A percentile compares a stretch with the other conserved stretches of the same genome.
phyloP scores from a whole-genome alignment of 2,329 filamentous ascomycete genomes.

The Tolypocladium pustulatum region DNA sequence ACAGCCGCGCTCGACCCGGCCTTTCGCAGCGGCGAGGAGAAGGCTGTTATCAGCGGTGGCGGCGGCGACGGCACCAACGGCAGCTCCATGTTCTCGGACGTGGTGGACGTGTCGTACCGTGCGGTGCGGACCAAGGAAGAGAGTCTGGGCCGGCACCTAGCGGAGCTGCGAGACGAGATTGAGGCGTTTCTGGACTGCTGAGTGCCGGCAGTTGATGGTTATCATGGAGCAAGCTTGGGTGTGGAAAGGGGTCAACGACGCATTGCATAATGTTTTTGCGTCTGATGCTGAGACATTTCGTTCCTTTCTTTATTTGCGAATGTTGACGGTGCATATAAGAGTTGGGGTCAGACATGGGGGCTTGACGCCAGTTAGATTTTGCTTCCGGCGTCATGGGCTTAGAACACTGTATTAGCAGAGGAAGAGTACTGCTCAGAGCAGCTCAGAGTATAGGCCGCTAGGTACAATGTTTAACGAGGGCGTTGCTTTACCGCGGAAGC shows the following conservation, averaged over 20 bases:
- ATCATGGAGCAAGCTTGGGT: background rate
- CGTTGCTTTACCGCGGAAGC: background rate
- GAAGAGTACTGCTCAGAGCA: too few relatives aligned
- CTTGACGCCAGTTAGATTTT: background rate
- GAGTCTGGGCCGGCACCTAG: slow-evolving; percentile 19
- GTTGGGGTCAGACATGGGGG: background rate
- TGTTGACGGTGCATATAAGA: background rate
- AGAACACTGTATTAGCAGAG: background rate
- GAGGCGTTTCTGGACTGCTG: slow-evolving; percentile 17
- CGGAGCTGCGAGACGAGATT: slow-evolving; percentile 21
- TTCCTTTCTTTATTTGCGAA: background rate
- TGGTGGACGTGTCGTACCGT: slow-evolving; percentile 19
- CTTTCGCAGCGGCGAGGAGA: slow-evolving; percentile 5
- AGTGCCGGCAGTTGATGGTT: background rate
- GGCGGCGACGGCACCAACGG: slow-evolving; percentile 6
- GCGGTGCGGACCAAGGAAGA: slow-evolving; percentile 23
- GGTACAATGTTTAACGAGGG: background rate
- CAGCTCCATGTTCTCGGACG: slow-evolving; percentile 20
- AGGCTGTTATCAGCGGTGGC: background rate
- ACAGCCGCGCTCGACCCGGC: slow-evolving; percentile 17
- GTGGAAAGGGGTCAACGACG: background rate
- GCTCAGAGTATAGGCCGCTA: too few relatives aligned
- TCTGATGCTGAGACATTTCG: background rate
- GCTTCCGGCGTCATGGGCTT: background rate
- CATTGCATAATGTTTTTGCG: background rate